phyloP scores from a whole-genome alignment of 2,329 filamentous ascomycete species.

The Sclerotinia borealis region DNA sequence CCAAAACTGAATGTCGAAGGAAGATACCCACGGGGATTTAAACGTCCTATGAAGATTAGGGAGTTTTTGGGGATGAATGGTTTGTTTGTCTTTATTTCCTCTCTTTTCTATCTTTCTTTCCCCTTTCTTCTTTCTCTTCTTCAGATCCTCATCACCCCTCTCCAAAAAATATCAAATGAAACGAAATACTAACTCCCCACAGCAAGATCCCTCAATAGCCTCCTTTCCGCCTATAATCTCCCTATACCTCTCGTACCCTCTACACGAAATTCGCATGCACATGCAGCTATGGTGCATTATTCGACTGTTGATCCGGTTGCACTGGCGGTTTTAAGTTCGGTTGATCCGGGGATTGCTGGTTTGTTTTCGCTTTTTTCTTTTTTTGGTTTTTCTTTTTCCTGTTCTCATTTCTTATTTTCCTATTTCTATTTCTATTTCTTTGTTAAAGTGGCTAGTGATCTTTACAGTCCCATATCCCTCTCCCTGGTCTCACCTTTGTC shows the following conservation, averaged over 20 bases:
- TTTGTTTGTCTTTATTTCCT: too few species aligned
- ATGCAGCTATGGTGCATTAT: neutral
- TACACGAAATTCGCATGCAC: neutral
- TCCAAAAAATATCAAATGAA: neutral
- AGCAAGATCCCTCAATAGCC: neutral
- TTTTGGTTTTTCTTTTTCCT: too few species aligned
- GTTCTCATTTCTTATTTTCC: too few species aligned
- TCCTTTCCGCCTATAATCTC: neutral
- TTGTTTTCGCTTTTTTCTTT: too few species aligned
- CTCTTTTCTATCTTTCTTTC: constrained; percentile 9
- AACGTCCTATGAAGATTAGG: constrained; percentile 17
- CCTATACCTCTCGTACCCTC: neutral
- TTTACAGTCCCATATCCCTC: too few species aligned
- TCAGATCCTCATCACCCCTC: too few species aligned
- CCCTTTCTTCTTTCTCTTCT: neutral
- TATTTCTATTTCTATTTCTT: too few species aligned
- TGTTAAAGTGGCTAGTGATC: too few species aligned
- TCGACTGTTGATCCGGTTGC: neutral
- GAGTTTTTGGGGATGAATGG: constrained; percentile 20
- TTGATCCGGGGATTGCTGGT: neutral
- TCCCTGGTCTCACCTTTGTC: too few species aligned
- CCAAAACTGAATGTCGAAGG: constrained; percentile 20
- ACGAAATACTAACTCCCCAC: neutral
- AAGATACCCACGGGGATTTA: constrained; percentile 20
- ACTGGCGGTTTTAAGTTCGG: neutral